Evolutionary conservation across 2,329 filamentous ascomycete genomes (phyloP).

Genomic region (Gyromitra esculenta): DNA sequence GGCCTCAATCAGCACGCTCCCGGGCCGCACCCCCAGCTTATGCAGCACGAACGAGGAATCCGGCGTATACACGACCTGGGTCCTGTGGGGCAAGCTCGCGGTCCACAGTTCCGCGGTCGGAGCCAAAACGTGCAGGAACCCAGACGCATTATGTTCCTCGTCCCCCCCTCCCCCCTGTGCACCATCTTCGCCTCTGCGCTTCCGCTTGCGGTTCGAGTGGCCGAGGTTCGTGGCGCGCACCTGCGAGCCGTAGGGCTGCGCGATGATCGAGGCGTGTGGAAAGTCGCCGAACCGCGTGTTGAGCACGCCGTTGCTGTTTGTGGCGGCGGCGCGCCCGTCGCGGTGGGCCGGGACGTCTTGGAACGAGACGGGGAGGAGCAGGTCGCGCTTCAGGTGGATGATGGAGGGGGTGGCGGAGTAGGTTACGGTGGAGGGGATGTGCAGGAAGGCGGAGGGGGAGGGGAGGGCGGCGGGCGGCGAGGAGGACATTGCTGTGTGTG

Average conservation of each 20-base stretch:
- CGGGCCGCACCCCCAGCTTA: constrained; percentile 76
- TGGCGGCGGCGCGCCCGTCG: constrained; percentile 73
- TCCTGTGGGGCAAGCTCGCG: constrained; percentile 79
- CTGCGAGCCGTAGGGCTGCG: constrained; percentile 89
- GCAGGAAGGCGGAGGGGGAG: constrained; percentile 77
- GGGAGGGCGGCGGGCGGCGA: constrained; percentile 8
- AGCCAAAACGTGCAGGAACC: constrained; percentile 80
- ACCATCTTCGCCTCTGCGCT: constrained; percentile 64
- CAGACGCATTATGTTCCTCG: constrained; percentile 59
- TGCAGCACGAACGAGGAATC: constrained; percentile 88
- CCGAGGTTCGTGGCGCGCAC: constrained; percentile 91
- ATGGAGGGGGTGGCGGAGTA: constrained; percentile 76
- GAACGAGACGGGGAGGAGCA: constrained; percentile 79
- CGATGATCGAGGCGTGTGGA: constrained; percentile 79
- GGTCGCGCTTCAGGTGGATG: constrained; percentile 87
- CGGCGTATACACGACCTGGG: constrained; percentile 86
- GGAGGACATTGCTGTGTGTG: not conserved
- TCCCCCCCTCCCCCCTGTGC: not conserved
- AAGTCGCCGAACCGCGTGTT: constrained; percentile 96
- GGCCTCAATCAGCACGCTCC: constrained; percentile 78
- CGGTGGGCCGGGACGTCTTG: constrained; percentile 62
- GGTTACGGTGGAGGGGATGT: constrained; percentile 71
- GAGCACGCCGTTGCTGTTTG: constrained; percentile 78
- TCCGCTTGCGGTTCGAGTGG: constrained; percentile 70
- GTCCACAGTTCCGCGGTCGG: constrained; percentile 88